Evolutionary conservation across 495 filamentous ascomycete genomes (phyloP).

Genomic region (Letharia lupina): DNA sequence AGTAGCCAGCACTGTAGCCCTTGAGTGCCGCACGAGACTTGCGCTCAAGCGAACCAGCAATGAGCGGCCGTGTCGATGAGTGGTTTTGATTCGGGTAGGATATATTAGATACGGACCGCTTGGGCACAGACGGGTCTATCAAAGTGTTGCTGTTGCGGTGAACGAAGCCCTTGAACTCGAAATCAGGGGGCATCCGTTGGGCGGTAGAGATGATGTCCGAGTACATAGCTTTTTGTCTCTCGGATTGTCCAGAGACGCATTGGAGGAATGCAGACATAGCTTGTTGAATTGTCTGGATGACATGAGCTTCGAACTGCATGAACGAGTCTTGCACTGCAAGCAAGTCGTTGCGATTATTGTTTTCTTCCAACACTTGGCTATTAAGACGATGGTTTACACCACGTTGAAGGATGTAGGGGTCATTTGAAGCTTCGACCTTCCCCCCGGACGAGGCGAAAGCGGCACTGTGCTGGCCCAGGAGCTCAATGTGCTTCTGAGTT

Average conservation of each 20-base stretch:
- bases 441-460: slow-evolving; percentile 60
- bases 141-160: slow-evolving; percentile 58
- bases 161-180: slow-evolving; percentile 84
- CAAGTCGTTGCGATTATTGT: slow-evolving; percentile 85
- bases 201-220: slow-evolving; percentile 69
- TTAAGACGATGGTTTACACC: slow-evolving; percentile 73
- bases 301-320: slow-evolving; percentile 75
- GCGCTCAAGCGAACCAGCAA: slow-evolving; percentile 79
- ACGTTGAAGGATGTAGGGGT: slow-evolving; percentile 82
- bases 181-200: slow-evolving; percentile 76
- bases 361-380: slow-evolving; percentile 90
- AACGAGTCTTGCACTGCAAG: slow-evolving; percentile 84
- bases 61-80: slow-evolving; percentile 64
- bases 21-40: slow-evolving; percentile 70
- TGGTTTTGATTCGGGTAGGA: slow-evolving; percentile 85
- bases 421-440: slow-evolving; percentile 57
- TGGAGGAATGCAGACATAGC: slow-evolving; percentile 72
- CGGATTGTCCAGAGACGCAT: slow-evolving; percentile 67
- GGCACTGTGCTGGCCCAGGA: slow-evolving; percentile 76
- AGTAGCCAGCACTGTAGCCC: slow-evolving; percentile 73
- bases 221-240: slow-evolving; percentile 70
- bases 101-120: slow-evolving; percentile 61
- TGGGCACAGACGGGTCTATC: slow-evolving; percentile 68
- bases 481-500: slow-evolving; percentile 94
- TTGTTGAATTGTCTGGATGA: slow-evolving; percentile 73